phyloP scores from a whole-genome alignment of 306 rosid species.

The Castanospermum australe region DNA sequence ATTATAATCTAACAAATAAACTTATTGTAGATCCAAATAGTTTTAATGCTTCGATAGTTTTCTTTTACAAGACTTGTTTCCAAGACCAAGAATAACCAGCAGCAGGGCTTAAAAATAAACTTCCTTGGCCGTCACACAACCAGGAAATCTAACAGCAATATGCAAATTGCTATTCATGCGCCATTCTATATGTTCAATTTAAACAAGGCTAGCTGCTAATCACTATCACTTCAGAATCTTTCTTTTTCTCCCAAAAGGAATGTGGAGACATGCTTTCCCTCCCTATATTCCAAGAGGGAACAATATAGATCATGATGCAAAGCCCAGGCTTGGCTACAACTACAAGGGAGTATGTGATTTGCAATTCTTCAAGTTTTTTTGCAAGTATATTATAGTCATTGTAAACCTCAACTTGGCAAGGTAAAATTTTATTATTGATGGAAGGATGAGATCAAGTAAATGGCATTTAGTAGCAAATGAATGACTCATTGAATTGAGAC shows the following conservation, averaged over 20 bases:
- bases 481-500: not conserved
- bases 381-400: not conserved
- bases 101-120: not conserved
- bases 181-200: not conserved
- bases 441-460: not conserved
- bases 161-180: not conserved
- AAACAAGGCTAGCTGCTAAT: not conserved
- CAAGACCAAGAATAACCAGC: not conserved
- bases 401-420: not conserved
- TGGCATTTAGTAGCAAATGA: not conserved
- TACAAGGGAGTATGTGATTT: not conserved
- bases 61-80: not conserved
- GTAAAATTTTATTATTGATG: not conserved
- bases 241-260: not conserved
- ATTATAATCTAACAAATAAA: not conserved
- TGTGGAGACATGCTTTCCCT: not conserved
- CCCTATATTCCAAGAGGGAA: not conserved
- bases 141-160: not conserved
- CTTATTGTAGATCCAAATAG: not conserved
- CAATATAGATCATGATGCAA: not conserved
- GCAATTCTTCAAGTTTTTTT: not conserved
- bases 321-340: not conserved
- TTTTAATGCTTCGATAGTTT: not conserved
- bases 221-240: not conserved
- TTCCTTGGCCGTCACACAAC: not conserved